Conservation (phyloP, 495 filamentous ascomycete species). For the Tirmania nivea region DNA sequence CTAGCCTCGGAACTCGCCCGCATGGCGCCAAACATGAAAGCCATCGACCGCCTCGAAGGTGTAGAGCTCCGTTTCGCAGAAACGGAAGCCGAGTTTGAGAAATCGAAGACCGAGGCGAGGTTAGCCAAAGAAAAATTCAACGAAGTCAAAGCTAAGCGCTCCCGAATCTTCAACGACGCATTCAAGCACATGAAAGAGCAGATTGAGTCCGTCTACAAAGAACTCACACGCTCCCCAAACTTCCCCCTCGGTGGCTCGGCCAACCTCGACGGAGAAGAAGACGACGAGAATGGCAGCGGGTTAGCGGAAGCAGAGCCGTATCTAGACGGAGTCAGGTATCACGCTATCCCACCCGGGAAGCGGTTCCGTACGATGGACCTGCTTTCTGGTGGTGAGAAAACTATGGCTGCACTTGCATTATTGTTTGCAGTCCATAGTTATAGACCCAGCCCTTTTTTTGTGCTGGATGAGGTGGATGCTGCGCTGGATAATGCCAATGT, state of each 20-base stretch:
- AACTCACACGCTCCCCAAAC: slow-evolving; percentile 51
- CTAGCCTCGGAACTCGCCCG: slow-evolving; percentile 67
- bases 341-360: slow-evolving; percentile 95
- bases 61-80: slow-evolving; percentile 64
- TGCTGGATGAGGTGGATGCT: slow-evolving; percentile 94
- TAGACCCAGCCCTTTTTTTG: slow-evolving; percentile 89
- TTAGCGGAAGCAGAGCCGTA: slow-evolving; percentile 75
- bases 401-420: slow-evolving; percentile 87
- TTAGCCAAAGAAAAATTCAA: slow-evolving; percentile 65
- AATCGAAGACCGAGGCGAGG: slow-evolving; percentile 48
- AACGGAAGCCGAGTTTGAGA: slow-evolving; percentile 76
- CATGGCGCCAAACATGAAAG: slow-evolving; percentile 87
- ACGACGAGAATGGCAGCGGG: slow-evolving; percentile 76
- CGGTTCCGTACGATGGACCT: slow-evolving; percentile 99
- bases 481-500: slow-evolving; percentile 95
- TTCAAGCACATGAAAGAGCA: slow-evolving; percentile 89
- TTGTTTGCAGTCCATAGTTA: slow-evolving; percentile 91
- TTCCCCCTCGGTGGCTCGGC: slow-evolving; percentile 59
- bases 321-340: slow-evolving; percentile 84
- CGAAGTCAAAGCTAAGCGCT: slow-evolving; percentile 55
- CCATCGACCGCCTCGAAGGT: slow-evolving; percentile 72
- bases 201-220: slow-evolving; percentile 82
- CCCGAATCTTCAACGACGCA: slow-evolving; percentile 81
- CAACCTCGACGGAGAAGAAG: slow-evolving; percentile 79
- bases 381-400: slow-evolving; percentile 92